Evolutionary conservation across 2,329 filamentous ascomycete species (phyloP).

Genomic region (Botrytis fragariae): DNA sequence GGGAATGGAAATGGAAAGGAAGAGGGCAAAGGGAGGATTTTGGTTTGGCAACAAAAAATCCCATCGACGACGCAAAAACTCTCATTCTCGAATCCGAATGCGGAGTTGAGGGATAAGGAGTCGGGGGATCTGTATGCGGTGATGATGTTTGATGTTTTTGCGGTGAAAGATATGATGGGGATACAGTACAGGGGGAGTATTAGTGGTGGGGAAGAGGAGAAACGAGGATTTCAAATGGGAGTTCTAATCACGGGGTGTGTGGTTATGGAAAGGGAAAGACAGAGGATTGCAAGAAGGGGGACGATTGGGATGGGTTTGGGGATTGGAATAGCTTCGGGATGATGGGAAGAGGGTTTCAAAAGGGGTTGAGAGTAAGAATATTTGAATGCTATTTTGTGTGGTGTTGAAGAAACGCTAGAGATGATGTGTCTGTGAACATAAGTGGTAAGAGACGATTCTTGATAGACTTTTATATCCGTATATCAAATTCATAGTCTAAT

Average conservation of each 20-base stretch:
- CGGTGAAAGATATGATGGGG: not conserved
- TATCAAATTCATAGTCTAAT: not conserved
- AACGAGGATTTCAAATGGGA: not conserved
- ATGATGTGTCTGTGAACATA: fast-evolving
- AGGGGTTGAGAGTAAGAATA: not conserved
- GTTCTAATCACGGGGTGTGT: not conserved
- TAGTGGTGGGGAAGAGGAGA: not conserved
- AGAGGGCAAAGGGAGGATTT: not conserved
- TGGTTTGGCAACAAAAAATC: not conserved
- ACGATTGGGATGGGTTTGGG: not conserved
- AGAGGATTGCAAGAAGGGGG: not conserved
- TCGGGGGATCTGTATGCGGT: not conserved
- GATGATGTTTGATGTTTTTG: not conserved
- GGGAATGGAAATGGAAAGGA: not conserved
- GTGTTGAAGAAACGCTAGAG: not conserved
- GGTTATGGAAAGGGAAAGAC: not conserved
- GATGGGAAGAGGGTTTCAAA: not conserved
- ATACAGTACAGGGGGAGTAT: not conserved
- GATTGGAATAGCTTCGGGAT: not conserved
- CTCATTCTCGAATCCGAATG: not conserved
- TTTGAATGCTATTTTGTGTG: too few species aligned
- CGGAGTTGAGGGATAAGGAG: not conserved
- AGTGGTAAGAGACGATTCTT: fast-evolving
- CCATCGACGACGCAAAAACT: not conserved
- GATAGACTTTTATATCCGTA: not conserved